These are phyloP conservation scores for Nicotiana obtusifolia DNA, from an alignment of 257 asterid genomes.

Conservation along the genomic window DNA sequence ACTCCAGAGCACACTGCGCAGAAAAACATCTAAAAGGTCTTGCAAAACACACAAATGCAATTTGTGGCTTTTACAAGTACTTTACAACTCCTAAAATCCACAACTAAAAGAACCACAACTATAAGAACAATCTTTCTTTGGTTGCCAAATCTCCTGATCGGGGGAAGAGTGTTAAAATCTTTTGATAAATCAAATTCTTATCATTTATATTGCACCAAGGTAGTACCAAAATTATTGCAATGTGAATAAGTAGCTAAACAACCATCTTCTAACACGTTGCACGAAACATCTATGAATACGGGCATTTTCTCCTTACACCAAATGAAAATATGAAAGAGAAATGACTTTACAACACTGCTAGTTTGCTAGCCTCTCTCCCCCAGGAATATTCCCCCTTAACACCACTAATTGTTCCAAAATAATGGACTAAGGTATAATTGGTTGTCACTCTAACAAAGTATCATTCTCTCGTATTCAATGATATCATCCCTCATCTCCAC, in stretches of 20 bases:
- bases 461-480: too few relatives aligned
- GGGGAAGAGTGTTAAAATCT: not conserved
- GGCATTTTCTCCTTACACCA: not conserved
- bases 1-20: not conserved
- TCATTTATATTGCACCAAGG: not conserved
- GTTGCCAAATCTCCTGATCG: not conserved
- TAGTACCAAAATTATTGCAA: not conserved
- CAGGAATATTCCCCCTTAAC: not conserved
- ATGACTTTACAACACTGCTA: not conserved
- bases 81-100: not conserved
- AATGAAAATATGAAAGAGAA: not conserved
- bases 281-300: not conserved
- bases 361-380: not conserved
- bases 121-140: not conserved
- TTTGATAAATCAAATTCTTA: not conserved
- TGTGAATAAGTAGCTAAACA: not conserved
- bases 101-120: not conserved
- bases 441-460: too few relatives aligned
- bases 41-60: not conserved
- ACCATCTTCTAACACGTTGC: not conserved
- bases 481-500: too few relatives aligned
- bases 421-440: too few relatives aligned
- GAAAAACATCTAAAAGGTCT: not conserved
- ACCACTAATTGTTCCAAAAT: too few relatives aligned
- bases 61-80: not conserved